Percentiles rank a stretch among this genome's conserved stretches.
Evolutionary conservation across 1,284 basidiomycete species (phyloP).

Genomic region (Trametes pubescens): DNA sequence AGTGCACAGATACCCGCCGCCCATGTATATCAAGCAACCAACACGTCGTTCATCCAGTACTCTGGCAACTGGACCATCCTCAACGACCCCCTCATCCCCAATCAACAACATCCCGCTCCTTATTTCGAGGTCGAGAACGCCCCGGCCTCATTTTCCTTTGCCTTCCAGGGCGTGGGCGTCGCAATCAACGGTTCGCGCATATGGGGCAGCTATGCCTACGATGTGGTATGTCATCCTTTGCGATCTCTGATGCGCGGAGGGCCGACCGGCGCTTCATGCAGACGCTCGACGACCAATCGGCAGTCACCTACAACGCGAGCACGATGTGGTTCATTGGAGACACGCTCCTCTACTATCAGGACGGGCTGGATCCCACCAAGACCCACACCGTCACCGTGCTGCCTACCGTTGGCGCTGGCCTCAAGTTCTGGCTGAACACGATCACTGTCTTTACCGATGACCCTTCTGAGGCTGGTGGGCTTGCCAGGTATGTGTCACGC

Average conservation of each 20-base stretch:
- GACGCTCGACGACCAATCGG: slow-evolving; percentile 38
- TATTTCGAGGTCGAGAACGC: slow-evolving; percentile 38
- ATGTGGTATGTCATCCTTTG: slow-evolving; percentile 35
- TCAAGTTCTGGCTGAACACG: slow-evolving; percentile 34
- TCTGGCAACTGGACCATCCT: slow-evolving; percentile 38
- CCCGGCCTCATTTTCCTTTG: slow-evolving; percentile 40
- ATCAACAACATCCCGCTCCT: slow-evolving; percentile 38
- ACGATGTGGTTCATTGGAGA: slow-evolving; percentile 45
- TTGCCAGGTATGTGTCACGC: background rate
- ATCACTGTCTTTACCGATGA: slow-evolving; percentile 29
- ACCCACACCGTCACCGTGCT: slow-evolving; percentile 42
- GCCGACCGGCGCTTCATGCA: background rate
- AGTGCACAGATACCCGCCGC: slow-evolving; percentile 5
- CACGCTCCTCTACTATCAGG: slow-evolving; percentile 44
- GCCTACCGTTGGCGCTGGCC: slow-evolving; percentile 33
- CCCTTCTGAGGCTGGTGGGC: slow-evolving; percentile 7
- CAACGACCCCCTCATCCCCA: slow-evolving; percentile 38
- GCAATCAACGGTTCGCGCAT: slow-evolving; percentile 40
- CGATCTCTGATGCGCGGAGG: background rate
- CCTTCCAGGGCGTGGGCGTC: slow-evolving; percentile 41
- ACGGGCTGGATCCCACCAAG: slow-evolving; percentile 44
- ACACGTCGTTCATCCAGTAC: slow-evolving; percentile 40
- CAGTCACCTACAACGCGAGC: slow-evolving; percentile 40
- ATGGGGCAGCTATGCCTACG: slow-evolving; percentile 40
- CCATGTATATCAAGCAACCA: slow-evolving; percentile 36